Evolutionary conservation across 1,139 yeast genomes (phyloP).

Genomic region (Pneumocystis carinii): DNA sequence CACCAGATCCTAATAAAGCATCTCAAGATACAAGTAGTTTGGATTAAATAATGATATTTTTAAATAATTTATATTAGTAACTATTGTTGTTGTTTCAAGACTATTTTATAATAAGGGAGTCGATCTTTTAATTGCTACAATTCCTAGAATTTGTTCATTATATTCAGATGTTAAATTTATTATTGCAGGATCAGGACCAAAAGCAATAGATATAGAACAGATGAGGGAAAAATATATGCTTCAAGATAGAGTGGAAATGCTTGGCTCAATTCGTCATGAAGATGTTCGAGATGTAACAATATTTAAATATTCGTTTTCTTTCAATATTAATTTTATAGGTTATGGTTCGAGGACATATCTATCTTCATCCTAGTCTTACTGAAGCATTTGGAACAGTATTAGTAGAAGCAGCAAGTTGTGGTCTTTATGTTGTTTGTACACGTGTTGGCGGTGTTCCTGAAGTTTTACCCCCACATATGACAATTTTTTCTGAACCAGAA

Average conservation of each 20-base stretch:
- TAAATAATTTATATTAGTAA: constrained; percentile 24
- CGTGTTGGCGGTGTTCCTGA: constrained; percentile 97
- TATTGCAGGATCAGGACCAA: constrained; percentile 96
- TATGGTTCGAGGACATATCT: constrained; percentile 87
- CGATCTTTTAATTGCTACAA: constrained; percentile 67
- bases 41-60: not conserved
- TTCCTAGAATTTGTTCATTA: constrained; percentile 62
- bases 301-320: not conserved
- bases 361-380: constrained; percentile 82
- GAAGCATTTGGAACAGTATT: constrained; percentile 97
- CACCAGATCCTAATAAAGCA: constrained; percentile 35
- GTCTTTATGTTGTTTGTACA: constrained; percentile 83
- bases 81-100: constrained; percentile 82
- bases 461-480: constrained; percentile 85
- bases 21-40: constrained; percentile 16
- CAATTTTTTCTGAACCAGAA: constrained; percentile 75
- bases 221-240: constrained; percentile 78
- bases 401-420: constrained; percentile 97
- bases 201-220: constrained; percentile 81
- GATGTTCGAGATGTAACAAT: constrained; percentile 49
- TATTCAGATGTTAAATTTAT: constrained; percentile 58
- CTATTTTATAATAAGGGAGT: constrained; percentile 95
- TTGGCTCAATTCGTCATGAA: constrained; percentile 85
- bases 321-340: constrained; percentile 25
- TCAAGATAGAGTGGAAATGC: constrained; percentile 72